A percentile compares a stretch with the other conserved stretches of the same genome.
Evolutionary conservation across 352 stramenopile species (phyloP).

Genomic region (Phytophthora citrophthora): DNA sequence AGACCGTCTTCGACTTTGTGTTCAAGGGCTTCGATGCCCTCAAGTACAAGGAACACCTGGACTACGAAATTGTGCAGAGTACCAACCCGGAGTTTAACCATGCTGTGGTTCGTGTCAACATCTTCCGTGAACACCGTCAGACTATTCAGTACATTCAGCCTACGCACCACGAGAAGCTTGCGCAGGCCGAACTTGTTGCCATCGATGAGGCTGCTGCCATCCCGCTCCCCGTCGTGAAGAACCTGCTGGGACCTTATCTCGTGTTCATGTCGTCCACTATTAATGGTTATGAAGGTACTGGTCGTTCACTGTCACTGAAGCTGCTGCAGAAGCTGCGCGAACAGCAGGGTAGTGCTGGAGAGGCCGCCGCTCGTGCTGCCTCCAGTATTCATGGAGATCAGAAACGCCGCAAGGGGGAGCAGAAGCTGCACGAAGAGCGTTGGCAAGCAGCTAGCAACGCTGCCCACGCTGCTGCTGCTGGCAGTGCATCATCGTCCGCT

Average conservation of each 20-base stretch:
- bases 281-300: constrained; percentile 99
- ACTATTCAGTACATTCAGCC: constrained; percentile 98
- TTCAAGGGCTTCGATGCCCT: constrained; percentile 94
- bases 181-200: constrained; percentile 97
- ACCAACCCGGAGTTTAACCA: constrained; percentile 88
- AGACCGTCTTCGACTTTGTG: constrained; percentile 99
- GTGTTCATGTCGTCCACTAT: constrained; percentile 99
- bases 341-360: constrained; percentile 84
- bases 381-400: constrained; percentile 89
- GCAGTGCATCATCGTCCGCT: constrained; percentile 48
- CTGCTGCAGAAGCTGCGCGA: constrained; percentile 98
- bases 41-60: constrained; percentile 97
- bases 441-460: constrained; percentile 94
- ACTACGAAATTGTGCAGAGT: constrained; percentile 96
- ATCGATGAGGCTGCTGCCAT: constrained; percentile 99
- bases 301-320: constrained; percentile 98
- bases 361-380: constrained; percentile 57
- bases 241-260: constrained; percentile 95
- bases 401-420: constrained; percentile 94
- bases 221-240: constrained; percentile 97
- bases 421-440: constrained; percentile 96
- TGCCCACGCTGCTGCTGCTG: constrained; percentile 65
- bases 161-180: constrained; percentile 95
- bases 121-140: constrained; percentile 97
- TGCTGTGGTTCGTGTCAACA: constrained; percentile 95